Percentiles rank a stretch among this genome's conserved stretches.
Conservation (phyloP, 2,329 filamentous ascomycete genomes). For the Verticillium nubilum region DNA sequence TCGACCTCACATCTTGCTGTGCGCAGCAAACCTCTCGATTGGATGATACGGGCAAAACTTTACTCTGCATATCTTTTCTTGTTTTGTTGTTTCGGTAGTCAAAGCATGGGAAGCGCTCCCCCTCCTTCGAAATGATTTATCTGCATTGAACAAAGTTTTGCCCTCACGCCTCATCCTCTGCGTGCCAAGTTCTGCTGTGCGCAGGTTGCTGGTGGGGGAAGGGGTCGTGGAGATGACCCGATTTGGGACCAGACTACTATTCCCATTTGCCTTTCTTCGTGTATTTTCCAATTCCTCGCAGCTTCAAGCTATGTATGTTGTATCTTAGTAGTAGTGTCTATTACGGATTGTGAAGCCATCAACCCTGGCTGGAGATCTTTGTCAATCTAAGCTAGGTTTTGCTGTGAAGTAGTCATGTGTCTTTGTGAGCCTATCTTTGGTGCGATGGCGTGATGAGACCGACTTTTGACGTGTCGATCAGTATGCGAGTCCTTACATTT, state of each 20-base stretch:
- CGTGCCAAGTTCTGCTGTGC: background rate
- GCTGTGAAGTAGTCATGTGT: background rate
- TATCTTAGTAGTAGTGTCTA: slow-evolving; percentile 38
- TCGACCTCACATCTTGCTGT: background rate
- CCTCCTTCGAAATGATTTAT: background rate
- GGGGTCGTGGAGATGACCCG: no score
- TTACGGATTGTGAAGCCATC: slow-evolving; percentile 11
- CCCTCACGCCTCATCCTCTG: background rate
- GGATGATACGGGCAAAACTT: background rate
- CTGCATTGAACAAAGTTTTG: background rate
- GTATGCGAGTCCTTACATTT: background rate
- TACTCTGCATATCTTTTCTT: background rate
- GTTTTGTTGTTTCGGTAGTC: background rate
- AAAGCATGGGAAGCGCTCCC: background rate
- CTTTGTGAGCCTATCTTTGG: background rate
- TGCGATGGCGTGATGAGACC: background rate
- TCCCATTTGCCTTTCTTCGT: background rate
- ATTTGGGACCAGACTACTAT: no score
- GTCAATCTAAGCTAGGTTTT: background rate
- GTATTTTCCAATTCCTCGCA: slow-evolving; percentile 30
- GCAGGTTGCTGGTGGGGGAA: background rate
- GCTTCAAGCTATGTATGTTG: slow-evolving; percentile 28
- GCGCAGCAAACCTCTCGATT: background rate
- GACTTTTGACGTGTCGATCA: background rate
- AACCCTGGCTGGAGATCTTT: background rate